Base-by-base conservation (phyloP, 2,329 filamentous ascomycete genomes). In the Paecilomyces dactylethromorphus region DNA sequence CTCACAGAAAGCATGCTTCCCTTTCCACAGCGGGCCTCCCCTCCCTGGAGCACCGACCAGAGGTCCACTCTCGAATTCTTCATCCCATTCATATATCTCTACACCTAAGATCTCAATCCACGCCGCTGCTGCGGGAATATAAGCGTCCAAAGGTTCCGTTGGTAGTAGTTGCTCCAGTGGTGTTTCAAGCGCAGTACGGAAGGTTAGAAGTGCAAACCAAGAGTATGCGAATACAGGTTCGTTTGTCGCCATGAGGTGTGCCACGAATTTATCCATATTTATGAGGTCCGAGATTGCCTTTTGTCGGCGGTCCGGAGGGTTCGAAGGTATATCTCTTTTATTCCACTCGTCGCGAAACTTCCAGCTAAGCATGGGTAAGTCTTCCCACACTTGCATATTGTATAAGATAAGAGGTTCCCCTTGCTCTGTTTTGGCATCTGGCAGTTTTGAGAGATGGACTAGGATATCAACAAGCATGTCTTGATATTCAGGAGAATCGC, bases 91-190 rank as follows among this genome's bases (percentile, higher is more conserved):
- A 55, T 60, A 63, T 6, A 63, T 63, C 4, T 57, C 56, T 29
- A 57, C 56, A 7, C 59, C 61, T 5, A 63, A 15, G 21, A 58
- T 56, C 52, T 61, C 59, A 52, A 63, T 60, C 61, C 59, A 63
- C 3, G 32, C 58, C 21, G 57, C 59, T 15, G 61, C 61, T 1
- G 59, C 61, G 32, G 56, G 61, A 29, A 61, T 39, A 35, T 29
- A 52, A 11, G 61, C 59, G 10, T 59, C 59, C 7, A 57, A 21
- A 3, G 53, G 35, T 8, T 59, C 33, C 6, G 35, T 45, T 8
- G 32, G 10, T 45, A 8, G 15, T 45, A 45, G 18, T 45, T 45
- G 13, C 3, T 18, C n/a, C 1, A 4, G 18, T 3, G 15, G 3
- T 26, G 24, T 26, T 26, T 26, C 24, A 5, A 26, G 24, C 3